Evolutionary conservation across 148 eudicot species (phyloP), one percentile per base, ranked within the genome.

Genomic region (Pouteria glomerata): DNA sequence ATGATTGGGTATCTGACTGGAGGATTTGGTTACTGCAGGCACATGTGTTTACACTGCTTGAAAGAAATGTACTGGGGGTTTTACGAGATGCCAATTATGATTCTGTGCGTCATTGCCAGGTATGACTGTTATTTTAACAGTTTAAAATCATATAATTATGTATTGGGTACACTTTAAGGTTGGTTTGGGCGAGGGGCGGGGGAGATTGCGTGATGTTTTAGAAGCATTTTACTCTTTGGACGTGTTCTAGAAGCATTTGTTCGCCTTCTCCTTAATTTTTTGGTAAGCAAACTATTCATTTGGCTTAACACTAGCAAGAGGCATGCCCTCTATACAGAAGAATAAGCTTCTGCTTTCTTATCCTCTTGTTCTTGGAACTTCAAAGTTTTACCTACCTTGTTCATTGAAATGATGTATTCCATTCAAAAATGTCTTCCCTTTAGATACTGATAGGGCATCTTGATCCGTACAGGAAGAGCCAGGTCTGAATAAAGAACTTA

Each of bases 41-140:
- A 93, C 98, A 90, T 90, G 85, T 88, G 57, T 73, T 81, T 74
- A 77, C 41, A 74, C 79, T 75, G 74, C 78, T 84, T 86, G 86
- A 90, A 85, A 82, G 90, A 89, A 73, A 76, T 74, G 77, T 80
- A 56, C 87, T 72, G 83, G 90, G 81, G 74, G 67, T 62, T 83
- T 44, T 76, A 59, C 71, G 79, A 85, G 75, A 84, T 82, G 87
- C 79, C 83, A 74, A 71, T 77, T 78, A 65, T 73, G 80, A 74
- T 69, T 75, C 80, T 68, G 81, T 78, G 77, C 81, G 18, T 73
- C 77, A 56, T 76, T 66, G 63, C 70, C 80, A 81, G 82, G 83
- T 81, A 81, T 59, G 60, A 78, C 66, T 61, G 57, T 52, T 68
- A 57, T 79, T 52, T 60, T 68, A 69, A 74, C 30, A 57, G 33